Base-by-base conservation (phyloP, 148 eudicot genomes). In the Arctostaphylos glauca region DNA sequence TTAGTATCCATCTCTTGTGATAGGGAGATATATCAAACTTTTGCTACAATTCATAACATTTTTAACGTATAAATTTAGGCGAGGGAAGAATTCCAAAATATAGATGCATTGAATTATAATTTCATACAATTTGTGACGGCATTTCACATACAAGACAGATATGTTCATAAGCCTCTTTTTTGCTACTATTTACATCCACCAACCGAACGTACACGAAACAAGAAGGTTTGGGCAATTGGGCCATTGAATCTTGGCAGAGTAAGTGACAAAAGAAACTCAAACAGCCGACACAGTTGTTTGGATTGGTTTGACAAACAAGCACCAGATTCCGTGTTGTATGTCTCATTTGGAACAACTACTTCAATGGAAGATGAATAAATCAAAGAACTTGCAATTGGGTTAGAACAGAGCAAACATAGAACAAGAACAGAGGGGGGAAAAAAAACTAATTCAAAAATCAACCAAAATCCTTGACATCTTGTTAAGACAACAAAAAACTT, bases 401-500 rank as follows among this genome's bases (percentile, higher is more conserved):
- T 82, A 8, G 84, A 82, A 19, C 19, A 23, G 4, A 74, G 74
- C 9, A 15, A 9, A 5, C 84, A 75, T 5, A 74, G 64, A 44
- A 31, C 38, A 31, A 31, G 38, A 31, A 31, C 38, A 31, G 38
- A 31, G 1, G 38, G n/a, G n/a, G n/a, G n/a, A n/a, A n/a, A n/a
- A n/a, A 31, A 31, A 31, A 31, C 38, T 31, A 31, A 31, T 31
- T 31, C 0, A 31, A 31, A 31, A n/a, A n/a, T n/a, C n/a, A n/a
- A n/a, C n/a, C n/a, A n/a, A n/a, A n/a, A n/a, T n/a, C n/a, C n/a
- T n/a, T n/a, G n/a, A n/a, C n/a, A n/a, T n/a, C n/a, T n/a, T n/a
- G n/a, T n/a, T n/a, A 60, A 53, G 49, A 78, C 38, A 48, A 43
- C 98, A 81, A 19, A 25, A 81, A 74, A 83, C 87, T 52, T 53